These are phyloP conservation scores for Verticillium dahliae DNA, from an alignment of 2,329 filamentous ascomycete species.

Conservation along the genomic window DNA sequence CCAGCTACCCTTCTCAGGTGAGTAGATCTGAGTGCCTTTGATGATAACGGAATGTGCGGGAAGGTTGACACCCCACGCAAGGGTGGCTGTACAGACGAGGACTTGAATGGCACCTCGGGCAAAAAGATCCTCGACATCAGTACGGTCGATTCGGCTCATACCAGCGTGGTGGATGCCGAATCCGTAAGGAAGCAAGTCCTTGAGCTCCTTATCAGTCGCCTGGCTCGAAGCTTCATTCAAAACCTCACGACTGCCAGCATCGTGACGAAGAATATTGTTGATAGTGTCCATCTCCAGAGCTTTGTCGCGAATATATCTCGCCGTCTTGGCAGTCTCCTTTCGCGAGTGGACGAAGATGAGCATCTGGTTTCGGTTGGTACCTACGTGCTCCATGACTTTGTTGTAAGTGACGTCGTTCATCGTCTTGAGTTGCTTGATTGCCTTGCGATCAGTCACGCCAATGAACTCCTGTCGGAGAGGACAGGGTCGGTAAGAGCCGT, in stretches of 20 bases:
- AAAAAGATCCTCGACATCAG: constrained; percentile 91
- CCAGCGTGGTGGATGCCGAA: constrained; percentile 98
- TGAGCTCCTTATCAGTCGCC: constrained; percentile 80
- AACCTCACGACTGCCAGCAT: constrained; percentile 86
- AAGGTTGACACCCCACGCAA: constrained; percentile 98
- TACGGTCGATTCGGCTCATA: constrained; percentile 92
- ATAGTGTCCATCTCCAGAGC: constrained; percentile 96
- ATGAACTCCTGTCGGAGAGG: constrained; percentile 96
- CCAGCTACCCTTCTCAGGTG: constrained; percentile 97
- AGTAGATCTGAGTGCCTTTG: constrained; percentile 97
- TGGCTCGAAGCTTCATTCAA: constrained; percentile 77
- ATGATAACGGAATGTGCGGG: constrained; percentile 98
- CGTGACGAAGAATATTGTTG: constrained; percentile 86
- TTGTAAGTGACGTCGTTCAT: constrained; percentile 99
- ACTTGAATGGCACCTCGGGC: constrained; percentile 88
- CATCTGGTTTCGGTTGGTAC: constrained; percentile 92
- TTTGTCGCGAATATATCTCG: constrained; percentile 92
- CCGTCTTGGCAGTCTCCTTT: constrained; percentile 97
- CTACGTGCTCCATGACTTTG: constrained; percentile 94
- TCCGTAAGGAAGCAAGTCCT: constrained; percentile 90
- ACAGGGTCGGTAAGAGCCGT: constrained; percentile 88
- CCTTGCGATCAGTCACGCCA: constrained; percentile 93
- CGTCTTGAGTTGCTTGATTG: constrained; percentile 96
- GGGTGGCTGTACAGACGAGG: constrained; percentile 92
- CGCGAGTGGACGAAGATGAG: constrained; percentile 97